These are phyloP conservation scores for Paraglomus brasilianum DNA, from an alignment of 192 early-diverging fungal genomes.

Conservation along the genomic window DNA sequence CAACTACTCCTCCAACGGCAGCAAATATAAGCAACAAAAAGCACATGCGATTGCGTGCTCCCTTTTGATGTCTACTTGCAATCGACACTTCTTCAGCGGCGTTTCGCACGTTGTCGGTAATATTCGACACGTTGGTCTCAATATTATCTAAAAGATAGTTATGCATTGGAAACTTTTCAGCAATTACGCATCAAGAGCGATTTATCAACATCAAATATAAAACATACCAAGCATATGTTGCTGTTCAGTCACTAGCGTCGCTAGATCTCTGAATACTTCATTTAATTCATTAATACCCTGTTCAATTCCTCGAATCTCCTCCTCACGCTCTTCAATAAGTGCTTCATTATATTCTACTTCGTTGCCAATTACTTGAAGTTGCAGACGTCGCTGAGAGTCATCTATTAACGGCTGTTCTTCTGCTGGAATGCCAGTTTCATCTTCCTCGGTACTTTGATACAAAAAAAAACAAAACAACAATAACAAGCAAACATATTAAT, in stretches of 20 bases:
- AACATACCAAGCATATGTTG: slow-evolving; percentile 81
- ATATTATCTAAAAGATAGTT: slow-evolving; percentile 74
- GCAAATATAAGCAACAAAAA: slow-evolving; percentile 78
- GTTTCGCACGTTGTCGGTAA: slow-evolving; percentile 72
- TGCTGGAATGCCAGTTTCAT: slow-evolving; percentile 37
- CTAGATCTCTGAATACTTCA: slow-evolving; percentile 95
- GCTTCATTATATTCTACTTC: slow-evolving; percentile 94
- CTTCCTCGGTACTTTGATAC: slow-evolving; percentile 37
- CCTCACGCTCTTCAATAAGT: slow-evolving; percentile 91
- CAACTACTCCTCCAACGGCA: slow-evolving; percentile 51
- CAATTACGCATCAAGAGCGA: not conserved
- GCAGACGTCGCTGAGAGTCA: slow-evolving; percentile 54
- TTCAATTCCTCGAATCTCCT: slow-evolving; percentile 90
- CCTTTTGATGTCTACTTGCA: slow-evolving; percentile 79
- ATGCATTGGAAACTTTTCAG: not conserved
- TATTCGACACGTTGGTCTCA: slow-evolving; percentile 87
- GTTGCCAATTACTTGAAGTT: slow-evolving; percentile 78
- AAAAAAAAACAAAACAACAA: slow-evolving; percentile 8
- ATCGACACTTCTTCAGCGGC: slow-evolving; percentile 77
- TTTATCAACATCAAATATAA: not conserved
- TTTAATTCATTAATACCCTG: slow-evolving; percentile 91
- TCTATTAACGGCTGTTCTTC: slow-evolving; percentile 63
- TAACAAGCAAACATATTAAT: slow-evolving; percentile 24
- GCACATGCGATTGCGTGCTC: slow-evolving; percentile 78
- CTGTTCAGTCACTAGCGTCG: slow-evolving; percentile 97